phyloP scores from a whole-genome alignment of 2,329 filamentous ascomycete genomes.

The Pseudocercospora macadamiae region DNA sequence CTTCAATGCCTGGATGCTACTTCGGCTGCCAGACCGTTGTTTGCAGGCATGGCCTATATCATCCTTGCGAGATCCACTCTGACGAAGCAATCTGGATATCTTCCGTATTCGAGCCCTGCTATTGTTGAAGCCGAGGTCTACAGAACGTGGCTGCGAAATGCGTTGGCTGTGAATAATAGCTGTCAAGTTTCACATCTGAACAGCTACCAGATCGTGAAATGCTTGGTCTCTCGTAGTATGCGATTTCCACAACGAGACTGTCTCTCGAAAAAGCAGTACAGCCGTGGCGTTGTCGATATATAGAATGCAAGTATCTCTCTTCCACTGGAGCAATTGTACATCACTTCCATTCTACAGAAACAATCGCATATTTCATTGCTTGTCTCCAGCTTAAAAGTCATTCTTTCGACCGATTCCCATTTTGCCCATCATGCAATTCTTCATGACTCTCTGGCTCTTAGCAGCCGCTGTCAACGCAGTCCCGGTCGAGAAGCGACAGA shows the following conservation, averaged over 20 bases:
- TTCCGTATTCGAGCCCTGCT: too few species aligned
- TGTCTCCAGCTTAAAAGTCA: background rate
- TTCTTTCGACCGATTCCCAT: background rate
- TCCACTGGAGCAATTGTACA: background rate
- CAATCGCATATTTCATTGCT: background rate
- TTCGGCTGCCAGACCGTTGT: too few species aligned
- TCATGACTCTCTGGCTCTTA: constrained; percentile 19
- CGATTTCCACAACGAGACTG: background rate
- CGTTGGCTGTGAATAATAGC: too few species aligned
- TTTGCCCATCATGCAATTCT: constrained; percentile 9
- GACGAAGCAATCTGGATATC: too few species aligned
- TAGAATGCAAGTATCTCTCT: background rate
- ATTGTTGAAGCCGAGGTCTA: too few species aligned
- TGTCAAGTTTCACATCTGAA: background rate
- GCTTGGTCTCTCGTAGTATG: background rate
- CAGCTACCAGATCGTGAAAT: too few species aligned
- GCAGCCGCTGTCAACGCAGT: constrained; percentile 13
- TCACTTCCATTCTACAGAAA: background rate
- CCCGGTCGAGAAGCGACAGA: constrained; percentile 16
- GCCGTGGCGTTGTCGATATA: background rate
- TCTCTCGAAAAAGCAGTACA: too few species aligned
- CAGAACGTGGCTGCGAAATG: too few species aligned
- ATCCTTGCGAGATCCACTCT: too few species aligned
- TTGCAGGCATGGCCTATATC: too few species aligned
- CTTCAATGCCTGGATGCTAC: too few species aligned